phyloP scores from a whole-genome alignment of 768 basidiomycete species.

The Termitomyces sp. region DNA sequence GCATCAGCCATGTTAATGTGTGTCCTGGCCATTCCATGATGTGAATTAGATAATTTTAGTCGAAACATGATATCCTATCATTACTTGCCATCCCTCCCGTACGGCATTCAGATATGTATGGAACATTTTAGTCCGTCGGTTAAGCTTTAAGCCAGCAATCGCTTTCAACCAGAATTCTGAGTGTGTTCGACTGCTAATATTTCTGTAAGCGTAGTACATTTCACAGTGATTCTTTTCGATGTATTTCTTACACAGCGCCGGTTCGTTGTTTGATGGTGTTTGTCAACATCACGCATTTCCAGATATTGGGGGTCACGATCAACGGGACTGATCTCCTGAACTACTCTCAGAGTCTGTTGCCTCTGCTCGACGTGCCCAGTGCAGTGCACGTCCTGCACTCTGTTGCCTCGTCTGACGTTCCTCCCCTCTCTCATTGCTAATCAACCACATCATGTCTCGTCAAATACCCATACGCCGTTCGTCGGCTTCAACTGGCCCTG shows the following conservation, averaged over 20 bases:
- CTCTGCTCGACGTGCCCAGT: conserved; percentile 12
- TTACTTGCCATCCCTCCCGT: too few species aligned
- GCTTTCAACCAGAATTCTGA: background rate
- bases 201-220: background rate
- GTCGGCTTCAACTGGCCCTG: conserved; percentile 47
- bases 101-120: background rate
- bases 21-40: background rate
- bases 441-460: conserved; percentile 8
- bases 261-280: conserved; percentile 10
- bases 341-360: conserved; percentile 7
- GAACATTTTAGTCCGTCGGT: background rate
- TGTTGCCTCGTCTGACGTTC: conserved; percentile 1
- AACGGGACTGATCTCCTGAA: conserved; percentile 20
- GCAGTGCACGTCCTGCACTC: conserved; percentile 3
- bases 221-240: background rate
- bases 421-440: background rate
- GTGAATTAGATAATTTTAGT: too few species aligned
- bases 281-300: conserved; percentile 20
- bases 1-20: background rate
- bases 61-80: background rate
- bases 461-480: conserved; percentile 48
- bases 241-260: too few species aligned
- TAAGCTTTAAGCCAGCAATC: background rate
- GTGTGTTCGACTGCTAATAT: background rate
- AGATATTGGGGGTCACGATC: conserved; percentile 15